A percentile compares a stretch with the other conserved stretches of the same genome.
phyloP scores from a whole-genome alignment of 176 grass and related monocot genomes.

The Carex parvula region DNA sequence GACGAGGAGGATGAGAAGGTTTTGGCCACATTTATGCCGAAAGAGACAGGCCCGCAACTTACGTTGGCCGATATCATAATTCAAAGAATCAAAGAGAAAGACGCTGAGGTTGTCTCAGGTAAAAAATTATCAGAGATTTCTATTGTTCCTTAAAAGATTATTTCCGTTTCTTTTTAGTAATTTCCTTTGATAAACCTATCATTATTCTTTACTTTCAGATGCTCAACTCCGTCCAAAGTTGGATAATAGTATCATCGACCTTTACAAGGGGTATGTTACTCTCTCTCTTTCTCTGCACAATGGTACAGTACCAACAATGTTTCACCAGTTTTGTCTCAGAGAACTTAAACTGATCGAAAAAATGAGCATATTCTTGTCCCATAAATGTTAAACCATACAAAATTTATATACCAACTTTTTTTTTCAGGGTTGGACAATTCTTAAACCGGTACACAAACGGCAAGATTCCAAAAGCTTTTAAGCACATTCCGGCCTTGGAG shows the following conservation, averaged over 20 bases:
- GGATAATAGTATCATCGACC: constrained; percentile 47
- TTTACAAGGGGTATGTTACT: constrained; percentile 56
- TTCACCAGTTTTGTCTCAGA: background rate
- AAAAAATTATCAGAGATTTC: background rate
- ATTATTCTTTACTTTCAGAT: constrained; percentile 37
- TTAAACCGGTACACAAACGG: constrained; percentile 77
- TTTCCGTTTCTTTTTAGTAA: background rate
- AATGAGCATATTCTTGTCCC: background rate
- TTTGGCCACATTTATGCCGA: constrained; percentile 61
- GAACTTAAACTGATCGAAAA: background rate
- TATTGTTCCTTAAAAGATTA: background rate
- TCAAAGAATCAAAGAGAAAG: constrained; percentile 84
- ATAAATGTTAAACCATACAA: background rate
- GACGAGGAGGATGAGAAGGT: constrained; percentile 85
- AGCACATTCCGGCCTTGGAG: constrained; percentile 65
- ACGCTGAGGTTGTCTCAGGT: constrained; percentile 47
- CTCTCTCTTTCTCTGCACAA: background rate
- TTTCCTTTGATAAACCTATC: background rate
- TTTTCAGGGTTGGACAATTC: constrained; percentile 65
- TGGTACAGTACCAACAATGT: background rate
- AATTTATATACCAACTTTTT: background rate
- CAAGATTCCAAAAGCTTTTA: constrained; percentile 81
- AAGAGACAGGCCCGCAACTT: constrained; percentile 38
- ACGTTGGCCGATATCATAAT: constrained; percentile 77
- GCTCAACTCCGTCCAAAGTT: constrained; percentile 49